Evolutionary conservation across 768 basidiomycete genomes (phyloP).

Genomic region (Infundibulicybe gibba): DNA sequence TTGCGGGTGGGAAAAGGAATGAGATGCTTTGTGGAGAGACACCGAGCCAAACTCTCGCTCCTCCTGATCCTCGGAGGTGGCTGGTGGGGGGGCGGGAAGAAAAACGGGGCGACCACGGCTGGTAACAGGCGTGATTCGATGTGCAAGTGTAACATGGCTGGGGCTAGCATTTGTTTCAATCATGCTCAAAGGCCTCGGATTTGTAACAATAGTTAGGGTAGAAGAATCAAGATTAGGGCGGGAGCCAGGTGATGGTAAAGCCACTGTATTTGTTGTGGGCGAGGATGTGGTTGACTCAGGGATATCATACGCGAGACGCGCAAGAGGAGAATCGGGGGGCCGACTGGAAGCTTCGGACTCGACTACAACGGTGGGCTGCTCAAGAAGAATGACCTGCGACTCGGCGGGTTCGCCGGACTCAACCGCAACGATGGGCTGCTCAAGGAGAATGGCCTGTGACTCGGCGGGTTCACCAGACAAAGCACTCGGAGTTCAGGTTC

Average conservation of each 20-base stretch:
- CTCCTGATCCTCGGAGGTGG: conserved; percentile 24
- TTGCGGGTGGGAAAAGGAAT: conserved; percentile 17
- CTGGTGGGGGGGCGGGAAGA: conserved; percentile 23
- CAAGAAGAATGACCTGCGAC: no score
- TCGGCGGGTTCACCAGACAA: no score
- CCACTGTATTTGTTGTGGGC: background rate
- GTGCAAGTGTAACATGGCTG: conserved; percentile 28
- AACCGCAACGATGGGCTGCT: no score
- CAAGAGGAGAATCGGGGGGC: conserved; percentile 1
- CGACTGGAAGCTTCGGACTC: background rate
- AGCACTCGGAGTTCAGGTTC: no score
- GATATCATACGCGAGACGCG: background rate
- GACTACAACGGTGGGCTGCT: no score
- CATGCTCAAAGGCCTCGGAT: conserved; percentile 31
- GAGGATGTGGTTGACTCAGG: background rate
- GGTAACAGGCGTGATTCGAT: conserved; percentile 32
- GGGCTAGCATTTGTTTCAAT: conserved; percentile 29
- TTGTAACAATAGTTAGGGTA: background rate
- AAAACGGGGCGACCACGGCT: conserved; percentile 33
- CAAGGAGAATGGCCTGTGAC: no score
- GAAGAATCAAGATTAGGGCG: background rate
- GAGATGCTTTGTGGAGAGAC: conserved; percentile 17
- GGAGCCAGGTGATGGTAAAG: background rate
- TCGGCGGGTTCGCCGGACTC: no score
- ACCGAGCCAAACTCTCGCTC: conserved; percentile 21